Evolutionary conservation across 192 early-diverging fungal species (phyloP).

Genomic region (Coemansia sp.): DNA sequence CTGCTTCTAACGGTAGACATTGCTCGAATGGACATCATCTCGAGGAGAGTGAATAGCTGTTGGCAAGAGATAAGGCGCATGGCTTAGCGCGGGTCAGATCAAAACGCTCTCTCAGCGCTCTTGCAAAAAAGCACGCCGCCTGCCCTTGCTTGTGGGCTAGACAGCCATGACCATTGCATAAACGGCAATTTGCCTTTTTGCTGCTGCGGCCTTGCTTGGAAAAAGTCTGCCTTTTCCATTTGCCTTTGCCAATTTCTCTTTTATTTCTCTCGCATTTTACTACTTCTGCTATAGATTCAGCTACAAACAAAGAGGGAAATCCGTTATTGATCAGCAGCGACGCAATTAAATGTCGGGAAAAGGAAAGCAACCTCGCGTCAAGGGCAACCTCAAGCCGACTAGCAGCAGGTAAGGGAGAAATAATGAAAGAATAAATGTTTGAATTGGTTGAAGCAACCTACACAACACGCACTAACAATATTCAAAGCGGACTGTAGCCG

Average conservation of each 20-base stretch:
- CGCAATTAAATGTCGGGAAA: slow-evolving; percentile 37
- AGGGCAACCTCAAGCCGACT: slow-evolving; percentile 80
- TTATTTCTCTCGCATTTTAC: background rate
- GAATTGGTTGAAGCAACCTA: too few species aligned
- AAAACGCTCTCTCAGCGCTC: background rate
- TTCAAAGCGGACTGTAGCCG: slow-evolving; percentile 14
- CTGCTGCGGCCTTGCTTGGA: background rate
- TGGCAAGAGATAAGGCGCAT: background rate
- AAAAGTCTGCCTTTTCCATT: background rate
- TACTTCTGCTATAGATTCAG: background rate
- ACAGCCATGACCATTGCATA: background rate
- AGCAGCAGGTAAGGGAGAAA: slow-evolving; percentile 68
- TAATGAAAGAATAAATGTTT: background rate
- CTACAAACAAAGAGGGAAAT: too few species aligned
- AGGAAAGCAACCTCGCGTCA: slow-evolving; percentile 65
- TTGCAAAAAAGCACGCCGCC: background rate
- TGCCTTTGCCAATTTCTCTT: background rate
- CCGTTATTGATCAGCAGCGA: too few species aligned
- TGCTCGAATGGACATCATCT: background rate
- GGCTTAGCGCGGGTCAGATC: too few species aligned
- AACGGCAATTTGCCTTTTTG: background rate
- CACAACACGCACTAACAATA: background rate
- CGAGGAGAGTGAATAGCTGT: background rate
- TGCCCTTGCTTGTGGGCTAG: background rate
- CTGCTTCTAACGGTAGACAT: slow-evolving; percentile 1